Base-by-base conservation (phyloP, 2,329 filamentous ascomycete species). In the Botryotinia narcissicola region DNA sequence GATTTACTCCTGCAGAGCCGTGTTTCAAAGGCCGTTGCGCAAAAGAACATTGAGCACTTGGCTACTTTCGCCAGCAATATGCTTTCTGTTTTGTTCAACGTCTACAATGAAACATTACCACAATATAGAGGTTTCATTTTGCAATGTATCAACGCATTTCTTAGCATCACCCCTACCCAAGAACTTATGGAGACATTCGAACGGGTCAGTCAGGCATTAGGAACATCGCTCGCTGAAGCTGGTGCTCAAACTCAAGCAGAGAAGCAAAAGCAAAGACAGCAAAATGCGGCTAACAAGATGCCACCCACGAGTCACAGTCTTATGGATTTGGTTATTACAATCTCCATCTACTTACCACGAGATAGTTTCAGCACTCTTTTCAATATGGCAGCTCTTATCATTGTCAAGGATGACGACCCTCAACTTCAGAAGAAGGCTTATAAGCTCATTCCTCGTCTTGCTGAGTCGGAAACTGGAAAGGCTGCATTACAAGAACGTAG, bases 381-480 rank as follows among this genome's bases (percentile, higher is more conserved):
- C 84, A 91, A 91, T 78, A 95, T 98, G 80, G 93, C 95, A 0
- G 87, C 93, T 0, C 87, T 93, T 40, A 92, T 98, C 73, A 91
- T 98, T 77, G 90, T 92, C 81, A 93, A 91, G 80, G 87, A 92
- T 73, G 88, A 93, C 54, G 95, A 98, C 80, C 92, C 95, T 16
- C 95, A 98, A 82, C 85, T 99, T 51, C 95, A 98, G 82, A 99
- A 99, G 89, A 99, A 99, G 84, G 95, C 96, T 0, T 99, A 99
- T 86, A 98, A 98, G 85, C 88, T 99, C 70, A 97, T 99, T 69
- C 95, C 96, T 5, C 91, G 96, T 72, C 88, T 99, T 59, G 92
- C 93, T 2, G 92, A 93, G 76, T 97, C 95, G 1, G 89, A 93
- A 48, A 88, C 87, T 67, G 96, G 96, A 63, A 89, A 88, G 77